Conservation (phyloP, 345 rosid genomes). For the Eucalyptus grandis region DNA sequence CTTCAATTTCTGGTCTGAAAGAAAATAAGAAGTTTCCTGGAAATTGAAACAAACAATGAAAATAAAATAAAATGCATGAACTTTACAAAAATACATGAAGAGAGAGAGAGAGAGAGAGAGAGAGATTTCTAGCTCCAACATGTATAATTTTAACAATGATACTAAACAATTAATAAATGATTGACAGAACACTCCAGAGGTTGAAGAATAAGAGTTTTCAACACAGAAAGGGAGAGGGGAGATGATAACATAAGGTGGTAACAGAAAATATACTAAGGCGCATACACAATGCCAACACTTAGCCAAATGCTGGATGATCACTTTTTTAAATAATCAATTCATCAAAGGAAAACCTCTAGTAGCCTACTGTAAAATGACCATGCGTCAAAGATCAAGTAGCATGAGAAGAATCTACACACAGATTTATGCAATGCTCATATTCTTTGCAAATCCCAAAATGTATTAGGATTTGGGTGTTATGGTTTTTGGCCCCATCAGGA, state of each 20-base stretch:
- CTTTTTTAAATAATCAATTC: background rate
- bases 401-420: background rate
- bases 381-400: too few species aligned
- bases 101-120: background rate
- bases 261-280: background rate
- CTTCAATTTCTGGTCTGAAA: conserved; percentile 69
- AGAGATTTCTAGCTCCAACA: background rate
- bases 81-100: background rate
- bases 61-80: background rate
- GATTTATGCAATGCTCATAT: background rate
- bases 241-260: background rate
- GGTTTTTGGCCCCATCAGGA: background rate
- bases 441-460: background rate
- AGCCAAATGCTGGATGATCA: background rate
- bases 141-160: background rate
- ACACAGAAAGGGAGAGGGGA: background rate
- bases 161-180: background rate
- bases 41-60: conserved; percentile 5
- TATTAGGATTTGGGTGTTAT: background rate
- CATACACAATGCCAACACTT: background rate
- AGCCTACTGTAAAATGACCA: background rate
- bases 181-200: background rate
- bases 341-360: background rate
- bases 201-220: background rate
- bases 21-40: conserved; percentile 91